Base-by-base conservation (phyloP, 352 stramenopile genomes). In the Pseudoperonospora humuli region DNA sequence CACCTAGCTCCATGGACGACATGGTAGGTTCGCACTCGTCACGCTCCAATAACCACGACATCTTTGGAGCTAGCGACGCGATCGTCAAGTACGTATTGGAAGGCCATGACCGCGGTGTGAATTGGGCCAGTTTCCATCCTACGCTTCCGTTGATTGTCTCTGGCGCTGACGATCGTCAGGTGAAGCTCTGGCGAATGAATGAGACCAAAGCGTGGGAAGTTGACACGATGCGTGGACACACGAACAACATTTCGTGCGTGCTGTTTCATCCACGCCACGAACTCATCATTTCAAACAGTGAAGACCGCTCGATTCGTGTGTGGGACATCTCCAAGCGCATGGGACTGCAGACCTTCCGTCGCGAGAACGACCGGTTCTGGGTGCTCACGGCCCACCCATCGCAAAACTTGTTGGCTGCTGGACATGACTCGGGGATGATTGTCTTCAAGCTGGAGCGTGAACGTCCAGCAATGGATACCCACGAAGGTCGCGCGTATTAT, bases 21-120 rank as follows among this genome's bases (percentile, higher is more conserved):
- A 71, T 86, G 31, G 54, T 70, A n/a, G 56, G 51, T 1, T 51
- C 45, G 0, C 43, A 66, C 10, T 58, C 73, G 3, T 63, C 61
- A 40, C 75, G 77, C 21, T 67, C 64, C 14, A 83, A 74, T 50
- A 84, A 85, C 61, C 73, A 90, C 57, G 97, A 99, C 64, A 85
- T 99, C 31, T 99, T 99, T 60, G 97, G 97, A 20, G 97, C 95
- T 15, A 98, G 93, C 57, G 96, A 99, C 66, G 95, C 97, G 5
- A 95, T 99, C 21, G 96, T 99, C 38, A 99, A 99, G 76, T 99
- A 99, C 65, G 96, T 99, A 7, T 83, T 99, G 23, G 96, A 99
- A 49, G 96, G 96, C 47, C 97, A 99, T 62, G 96, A 99, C 67
- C 86, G 96, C 38, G 96, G 97, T 47, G 97, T 99, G 7, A 99